Base-by-base conservation (phyloP, 202 grass and related monocot genomes). In the Saccharum hybrid region DNA sequence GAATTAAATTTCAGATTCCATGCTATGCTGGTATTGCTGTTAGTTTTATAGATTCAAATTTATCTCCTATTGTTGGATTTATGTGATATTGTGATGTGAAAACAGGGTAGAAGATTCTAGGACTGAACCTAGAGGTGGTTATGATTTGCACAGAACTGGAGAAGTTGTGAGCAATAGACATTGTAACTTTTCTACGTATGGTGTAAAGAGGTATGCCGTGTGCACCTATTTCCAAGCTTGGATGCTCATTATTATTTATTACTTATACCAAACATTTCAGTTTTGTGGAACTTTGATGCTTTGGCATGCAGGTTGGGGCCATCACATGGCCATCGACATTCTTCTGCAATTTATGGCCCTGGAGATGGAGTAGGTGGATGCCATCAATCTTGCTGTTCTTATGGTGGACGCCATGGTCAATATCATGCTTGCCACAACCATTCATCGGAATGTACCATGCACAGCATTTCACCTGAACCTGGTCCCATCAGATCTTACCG, bases 41-140 rank as follows among this genome's bases (percentile, higher is more conserved):
- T 65, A 72, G 42, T 62, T 77, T 81, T 63, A 37, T 80, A 34
- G 31, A 57, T 51, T 78, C 54, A 63, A 11, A 68, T 43, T 11
- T 86, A 36, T 74, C 19, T 49, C n/a, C 45, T 60, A 6, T 46
- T 82, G 28, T 61, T 81, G 52, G 31, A 40, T 70, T 71, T 82
- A 28, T 22, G 19, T 62, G 64, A 82, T 76, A 65, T 30, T 37
- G 38, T 49, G 40, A 82, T 76, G 73, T 30, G 42, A 11, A 63
- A 67, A 82, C 42, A 82, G 19, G 85, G 33, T 77, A 76, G 79
- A 87, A 64, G 57, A 82, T 78, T 65, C 22, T 63, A 36, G 65
- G 59, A 12, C 18, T 64, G 73, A 18, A 5, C 41, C 68, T 51
- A 82, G 4, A 62, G 51, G 23, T 63, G 14, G 37, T 64, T 23